Evolutionary conservation across 2,329 filamentous ascomycete genomes (phyloP), one percentile per base, ranked within the genome.

Genomic region (Lanzia echinophila): DNA sequence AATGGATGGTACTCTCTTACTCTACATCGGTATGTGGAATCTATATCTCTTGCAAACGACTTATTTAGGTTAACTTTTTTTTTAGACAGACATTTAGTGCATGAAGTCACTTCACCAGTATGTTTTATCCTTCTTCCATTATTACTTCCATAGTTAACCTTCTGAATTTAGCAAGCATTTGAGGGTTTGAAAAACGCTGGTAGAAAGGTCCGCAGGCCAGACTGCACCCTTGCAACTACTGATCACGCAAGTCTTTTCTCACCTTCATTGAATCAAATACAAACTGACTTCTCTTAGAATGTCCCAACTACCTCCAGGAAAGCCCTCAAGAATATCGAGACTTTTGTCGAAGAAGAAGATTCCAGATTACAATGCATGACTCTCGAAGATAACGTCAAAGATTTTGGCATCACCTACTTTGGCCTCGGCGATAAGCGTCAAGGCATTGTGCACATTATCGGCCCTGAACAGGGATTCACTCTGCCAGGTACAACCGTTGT

Each of bases 361-460:
- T 96, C 91, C 57, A 83, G 91, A 67, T 81, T 88, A 61, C 94
- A 99, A 80, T 96, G 91, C 72, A 84, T 91, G 67, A 97, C 94
- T 39, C 84, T 99, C 59, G 94, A 99, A 76, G 86, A 96, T 65
- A 99, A 99, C 66, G 92, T 99, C 66, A 94, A 92, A 75, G 88
- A 92, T 61, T 97, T 96, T 69, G 90, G 89, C 67, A 79, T 99
- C 67, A 96, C 91, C 70, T 97, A 96, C 75, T 99, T 99, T 69
- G 94, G 94, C 58, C 84, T 99, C 60, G 88, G 87, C 63, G 92
- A 97, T 74, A 95, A 94, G 79, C 86, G 94, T 61, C 94, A 99
- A 74, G 94, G 94, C 62, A 99, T 99, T 65, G 94, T 97, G 55
- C 94, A 99, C 74, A 89, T 99, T 66, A 97, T 99, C 65, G 94